Evolutionary conservation across 345 rosid species (phyloP).

Genomic region (Gossypium turneri): DNA sequence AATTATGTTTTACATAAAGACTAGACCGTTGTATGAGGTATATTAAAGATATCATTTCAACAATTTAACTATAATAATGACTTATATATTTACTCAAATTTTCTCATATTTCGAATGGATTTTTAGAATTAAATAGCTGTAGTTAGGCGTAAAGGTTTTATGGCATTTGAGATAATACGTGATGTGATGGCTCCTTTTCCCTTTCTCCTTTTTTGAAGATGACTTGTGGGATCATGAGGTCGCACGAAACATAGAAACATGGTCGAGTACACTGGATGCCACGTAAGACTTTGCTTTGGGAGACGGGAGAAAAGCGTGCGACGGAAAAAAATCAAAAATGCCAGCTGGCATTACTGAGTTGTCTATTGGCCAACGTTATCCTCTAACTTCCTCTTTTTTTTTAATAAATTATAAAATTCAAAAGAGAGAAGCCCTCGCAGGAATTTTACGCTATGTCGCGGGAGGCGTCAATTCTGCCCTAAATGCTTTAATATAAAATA

Average conservation of each 20-base stretch:
- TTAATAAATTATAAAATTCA: too few species aligned
- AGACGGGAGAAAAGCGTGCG: conserved; percentile 36
- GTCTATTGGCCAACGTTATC: conserved; percentile 66
- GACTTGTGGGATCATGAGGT: conserved; percentile 8
- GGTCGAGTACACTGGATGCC: not conserved
- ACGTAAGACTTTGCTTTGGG: conserved; percentile 14
- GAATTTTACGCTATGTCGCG: not conserved
- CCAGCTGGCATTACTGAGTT: conserved; percentile 58
- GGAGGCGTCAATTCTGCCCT: not conserved
- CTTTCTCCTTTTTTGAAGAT: not conserved
- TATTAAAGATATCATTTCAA: too few species aligned
- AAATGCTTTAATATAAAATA: too few species aligned
- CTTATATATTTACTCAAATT: too few species aligned
- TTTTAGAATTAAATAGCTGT: too few species aligned
- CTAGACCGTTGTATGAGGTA: too few species aligned
- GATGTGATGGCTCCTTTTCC: not conserved
- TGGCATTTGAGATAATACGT: conserved; percentile 8
- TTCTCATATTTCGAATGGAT: too few species aligned
- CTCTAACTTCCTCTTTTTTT: conserved; percentile 32
- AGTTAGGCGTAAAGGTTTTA: not conserved
- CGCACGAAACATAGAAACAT: not conserved
- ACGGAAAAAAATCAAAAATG: conserved; percentile 14
- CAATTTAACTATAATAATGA: too few species aligned
- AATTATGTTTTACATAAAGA: too few species aligned
- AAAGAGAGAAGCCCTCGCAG: not conserved